phyloP scores from a whole-genome alignment of 345 rosid species.

The Gossypium longicalyx region DNA sequence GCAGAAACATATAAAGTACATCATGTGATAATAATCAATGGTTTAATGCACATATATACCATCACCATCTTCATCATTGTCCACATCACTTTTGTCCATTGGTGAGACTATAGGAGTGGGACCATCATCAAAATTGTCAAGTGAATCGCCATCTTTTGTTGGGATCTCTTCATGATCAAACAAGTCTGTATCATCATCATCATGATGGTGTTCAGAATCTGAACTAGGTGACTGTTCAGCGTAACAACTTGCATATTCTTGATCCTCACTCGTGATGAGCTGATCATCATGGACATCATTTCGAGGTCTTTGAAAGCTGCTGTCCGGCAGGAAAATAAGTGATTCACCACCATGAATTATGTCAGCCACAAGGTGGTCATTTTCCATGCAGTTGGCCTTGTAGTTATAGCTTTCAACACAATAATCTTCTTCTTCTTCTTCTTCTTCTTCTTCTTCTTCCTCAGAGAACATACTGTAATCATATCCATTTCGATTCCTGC shows the following conservation, averaged over 20 bases:
- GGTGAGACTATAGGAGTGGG: conserved; percentile 31
- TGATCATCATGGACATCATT: conserved; percentile 11
- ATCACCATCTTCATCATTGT: conserved; percentile 33
- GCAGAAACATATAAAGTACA: not conserved
- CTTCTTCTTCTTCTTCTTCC: conserved; percentile 44
- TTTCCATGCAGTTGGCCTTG: conserved; percentile 26
- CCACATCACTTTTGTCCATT: conserved; percentile 30
- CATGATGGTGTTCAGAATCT: conserved; percentile 36
- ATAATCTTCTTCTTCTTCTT: conserved; percentile 55
- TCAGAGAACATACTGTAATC: conserved; percentile 51
- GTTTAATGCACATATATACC: conserved; percentile 25
- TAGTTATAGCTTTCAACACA: conserved; percentile 20
- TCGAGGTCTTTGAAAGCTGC: not conserved
- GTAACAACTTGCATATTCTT: conserved; percentile 28
- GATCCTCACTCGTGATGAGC: conserved; percentile 22
- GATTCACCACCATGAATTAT: conserved; percentile 58
- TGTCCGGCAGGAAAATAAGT: conserved; percentile 36
- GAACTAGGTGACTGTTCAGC: conserved; percentile 39
- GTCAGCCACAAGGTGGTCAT: conserved; percentile 55
- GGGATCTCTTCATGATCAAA: conserved; percentile 24
- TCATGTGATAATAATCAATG: not conserved
- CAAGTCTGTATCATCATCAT: conserved; percentile 15
- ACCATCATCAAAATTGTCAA: conserved; percentile 27
- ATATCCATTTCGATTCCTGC: conserved; percentile 54
- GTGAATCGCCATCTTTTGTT: conserved; percentile 21